Evolutionary conservation across 768 basidiomycete genomes (phyloP).

Genomic region (Mycena belliarum): DNA sequence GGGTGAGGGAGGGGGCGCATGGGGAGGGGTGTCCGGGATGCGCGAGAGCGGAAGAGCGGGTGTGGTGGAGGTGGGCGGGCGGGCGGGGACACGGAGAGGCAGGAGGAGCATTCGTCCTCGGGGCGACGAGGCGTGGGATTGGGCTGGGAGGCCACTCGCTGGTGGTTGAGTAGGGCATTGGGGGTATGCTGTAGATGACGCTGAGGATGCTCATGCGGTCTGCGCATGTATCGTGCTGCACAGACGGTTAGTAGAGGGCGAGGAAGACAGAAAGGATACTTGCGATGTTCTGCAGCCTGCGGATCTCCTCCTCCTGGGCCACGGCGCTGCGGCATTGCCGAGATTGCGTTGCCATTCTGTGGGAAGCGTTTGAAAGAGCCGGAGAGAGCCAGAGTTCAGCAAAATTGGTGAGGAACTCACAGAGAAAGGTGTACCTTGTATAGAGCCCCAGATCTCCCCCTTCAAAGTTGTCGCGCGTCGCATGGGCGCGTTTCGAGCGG

Average conservation of each 20-base stretch:
- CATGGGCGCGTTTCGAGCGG: too few species aligned
- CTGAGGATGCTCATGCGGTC: slow-evolving; percentile 93
- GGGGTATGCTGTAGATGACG: slow-evolving; percentile 84
- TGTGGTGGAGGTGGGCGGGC: too few species aligned
- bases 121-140: slow-evolving; percentile 9
- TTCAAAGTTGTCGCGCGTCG: too few species aligned
- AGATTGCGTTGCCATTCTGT: too few species aligned
- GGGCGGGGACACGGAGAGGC: too few species aligned
- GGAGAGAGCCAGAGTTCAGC: too few species aligned
- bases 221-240: slow-evolving; percentile 91
- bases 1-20: slow-evolving; percentile 10
- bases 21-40: slow-evolving; percentile 14
- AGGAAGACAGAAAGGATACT: slow-evolving; percentile 36
- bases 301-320: slow-evolving; percentile 91
- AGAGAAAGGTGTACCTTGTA: too few species aligned
- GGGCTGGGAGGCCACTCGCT: slow-evolving; percentile 37
- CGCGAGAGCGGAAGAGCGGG: slow-evolving; percentile 2
- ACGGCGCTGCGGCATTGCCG: slow-evolving; percentile 78
- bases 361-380: too few species aligned
- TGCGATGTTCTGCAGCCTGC: slow-evolving; percentile 84
- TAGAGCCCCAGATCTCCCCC: too few species aligned
- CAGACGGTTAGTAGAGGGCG: not conserved
- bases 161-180: slow-evolving; percentile 65
- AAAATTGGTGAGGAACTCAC: too few species aligned
- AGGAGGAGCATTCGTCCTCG: too few species aligned